Percentiles rank a stretch among this genome's conserved stretches.
Evolutionary conservation across 164 flowering plant species (phyloP).

Genomic region (Cinnamomum chago): DNA sequence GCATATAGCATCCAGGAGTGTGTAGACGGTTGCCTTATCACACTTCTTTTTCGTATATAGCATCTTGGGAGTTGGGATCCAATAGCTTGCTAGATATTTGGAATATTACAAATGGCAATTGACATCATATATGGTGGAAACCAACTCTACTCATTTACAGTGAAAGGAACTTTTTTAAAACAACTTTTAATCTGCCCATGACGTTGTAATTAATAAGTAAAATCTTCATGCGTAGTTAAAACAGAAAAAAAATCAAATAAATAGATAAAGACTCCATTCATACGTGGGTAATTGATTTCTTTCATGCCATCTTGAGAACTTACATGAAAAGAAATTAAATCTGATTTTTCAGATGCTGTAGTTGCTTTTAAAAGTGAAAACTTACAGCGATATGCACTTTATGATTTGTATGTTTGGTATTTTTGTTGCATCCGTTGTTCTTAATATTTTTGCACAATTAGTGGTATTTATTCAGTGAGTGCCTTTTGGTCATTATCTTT

Average conservation of each 20-base stretch:
- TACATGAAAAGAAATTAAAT: background rate
- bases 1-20: no score
- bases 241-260: no score
- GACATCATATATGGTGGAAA: background rate
- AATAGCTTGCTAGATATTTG: constrained; percentile 1
- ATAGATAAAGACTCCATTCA: no score
- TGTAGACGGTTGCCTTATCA: background rate
- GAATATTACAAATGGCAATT: background rate
- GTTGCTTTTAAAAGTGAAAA: background rate
- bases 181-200: background rate
- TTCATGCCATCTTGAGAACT: background rate
- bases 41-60: background rate
- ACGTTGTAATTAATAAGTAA: no score
- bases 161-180: background rate
- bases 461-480: background rate
- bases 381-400: background rate
- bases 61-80: background rate
- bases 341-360: background rate
- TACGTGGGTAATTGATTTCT: background rate
- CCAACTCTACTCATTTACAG: no score
- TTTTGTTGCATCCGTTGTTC: background rate
- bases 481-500: background rate
- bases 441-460: background rate
- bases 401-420: background rate
- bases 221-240: no score